phyloP scores from a whole-genome alignment of 306 rosid species.

The Begonia masoniana region DNA sequence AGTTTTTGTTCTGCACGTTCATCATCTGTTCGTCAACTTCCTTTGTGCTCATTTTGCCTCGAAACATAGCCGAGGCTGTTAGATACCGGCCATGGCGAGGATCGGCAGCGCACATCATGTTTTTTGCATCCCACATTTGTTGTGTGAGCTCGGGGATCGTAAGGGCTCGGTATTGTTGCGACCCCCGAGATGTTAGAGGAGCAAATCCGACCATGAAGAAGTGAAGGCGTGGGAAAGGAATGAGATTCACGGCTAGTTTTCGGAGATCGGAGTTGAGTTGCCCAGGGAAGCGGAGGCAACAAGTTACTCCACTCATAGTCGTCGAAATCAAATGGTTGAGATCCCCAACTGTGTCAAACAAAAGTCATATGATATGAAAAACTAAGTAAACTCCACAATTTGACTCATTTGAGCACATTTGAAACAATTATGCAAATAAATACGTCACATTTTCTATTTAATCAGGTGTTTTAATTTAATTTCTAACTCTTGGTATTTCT shows the following conservation, averaged over 20 bases:
- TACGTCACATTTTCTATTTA: no score
- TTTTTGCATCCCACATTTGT: conserved; percentile 84
- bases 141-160: conserved; percentile 89
- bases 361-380: conserved; percentile 1
- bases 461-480: no score
- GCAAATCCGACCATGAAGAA: conserved; percentile 90
- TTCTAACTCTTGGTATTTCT: no score
- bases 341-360: conserved; percentile 58
- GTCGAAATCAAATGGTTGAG: conserved; percentile 86
- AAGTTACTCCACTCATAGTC: conserved; percentile 91
- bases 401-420: no score
- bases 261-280: conserved; percentile 88
- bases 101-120: conserved; percentile 89
- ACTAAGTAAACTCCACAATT: neutral
- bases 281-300: conserved; percentile 86
- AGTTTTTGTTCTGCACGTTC: conserved; percentile 84
- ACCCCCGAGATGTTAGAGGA: conserved; percentile 66
- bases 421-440: no score
- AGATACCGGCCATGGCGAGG: conserved; percentile 80
- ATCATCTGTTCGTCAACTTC: conserved; percentile 82
- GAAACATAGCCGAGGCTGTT: conserved; percentile 81
- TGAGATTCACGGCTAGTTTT: conserved; percentile 64
- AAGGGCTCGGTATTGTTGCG: conserved; percentile 58
- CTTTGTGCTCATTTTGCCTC: conserved; percentile 85
- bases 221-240: conserved; percentile 76